Conservation (phyloP, 352 stramenopile species). For the Globisporangium paddicum region DNA sequence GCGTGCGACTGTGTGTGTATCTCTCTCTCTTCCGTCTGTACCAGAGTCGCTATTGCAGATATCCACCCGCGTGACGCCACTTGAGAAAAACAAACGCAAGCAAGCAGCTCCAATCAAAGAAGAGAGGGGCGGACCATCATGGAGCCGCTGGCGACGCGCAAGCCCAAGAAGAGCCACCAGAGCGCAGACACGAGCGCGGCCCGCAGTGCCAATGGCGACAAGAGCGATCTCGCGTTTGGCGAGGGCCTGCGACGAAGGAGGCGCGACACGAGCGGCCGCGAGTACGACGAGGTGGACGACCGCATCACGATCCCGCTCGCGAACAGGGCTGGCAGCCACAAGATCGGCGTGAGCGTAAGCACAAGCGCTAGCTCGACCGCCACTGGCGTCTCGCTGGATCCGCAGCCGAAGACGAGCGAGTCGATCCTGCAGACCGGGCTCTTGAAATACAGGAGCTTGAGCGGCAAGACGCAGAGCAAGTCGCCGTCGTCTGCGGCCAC, state of each 20-base stretch:
- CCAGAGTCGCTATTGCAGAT: not conserved
- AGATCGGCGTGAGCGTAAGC: slow-evolving; percentile 6
- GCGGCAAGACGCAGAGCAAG: slow-evolving; percentile 1
- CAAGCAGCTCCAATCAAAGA: not conserved
- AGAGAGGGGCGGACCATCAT: not conserved
- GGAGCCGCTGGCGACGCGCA: not conserved
- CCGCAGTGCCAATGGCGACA: not conserved
- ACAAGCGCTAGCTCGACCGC: not conserved
- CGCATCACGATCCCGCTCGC: slow-evolving; percentile 66
- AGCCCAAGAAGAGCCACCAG: slow-evolving; percentile 5
- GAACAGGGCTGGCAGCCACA: slow-evolving; percentile 20
- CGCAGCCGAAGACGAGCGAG: slow-evolving; percentile 14
- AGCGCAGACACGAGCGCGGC: no score
- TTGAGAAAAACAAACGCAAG: not conserved
- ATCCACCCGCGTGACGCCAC: not conserved
- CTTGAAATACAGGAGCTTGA: slow-evolving; percentile 60
- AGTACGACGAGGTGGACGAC: slow-evolving; percentile 55
- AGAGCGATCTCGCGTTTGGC: not conserved
- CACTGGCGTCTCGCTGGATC: not conserved
- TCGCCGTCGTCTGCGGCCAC: not conserved
- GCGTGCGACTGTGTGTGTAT: not conserved
- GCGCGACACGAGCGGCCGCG: slow-evolving; percentile 7
- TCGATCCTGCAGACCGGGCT: slow-evolving; percentile 51
- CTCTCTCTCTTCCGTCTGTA: not conserved
- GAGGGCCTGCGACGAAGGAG: slow-evolving; percentile 15